Evolutionary conservation across 2,329 filamentous ascomycete species (phyloP).

Genomic region (Davidsoniella virescens): DNA sequence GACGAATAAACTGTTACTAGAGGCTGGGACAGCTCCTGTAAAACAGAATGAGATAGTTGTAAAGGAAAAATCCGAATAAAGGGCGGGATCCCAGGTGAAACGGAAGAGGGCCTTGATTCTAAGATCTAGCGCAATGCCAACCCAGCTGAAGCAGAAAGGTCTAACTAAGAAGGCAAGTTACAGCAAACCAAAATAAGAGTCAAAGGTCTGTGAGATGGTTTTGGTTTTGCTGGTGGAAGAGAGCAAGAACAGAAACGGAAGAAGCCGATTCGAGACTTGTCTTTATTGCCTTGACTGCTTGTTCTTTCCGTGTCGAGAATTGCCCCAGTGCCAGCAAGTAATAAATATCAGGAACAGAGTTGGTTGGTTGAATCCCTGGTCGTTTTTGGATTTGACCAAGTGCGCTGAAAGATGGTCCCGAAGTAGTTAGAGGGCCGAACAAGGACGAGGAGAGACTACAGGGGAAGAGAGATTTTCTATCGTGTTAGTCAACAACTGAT

Average conservation of each 20-base stretch:
- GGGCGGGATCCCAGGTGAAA: no score
- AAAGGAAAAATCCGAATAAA: no score
- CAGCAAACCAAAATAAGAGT: no score
- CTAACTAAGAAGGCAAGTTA: no score
- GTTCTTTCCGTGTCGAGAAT: no score
- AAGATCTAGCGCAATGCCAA: background rate
- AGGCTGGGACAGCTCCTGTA: no score
- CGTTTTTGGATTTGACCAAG: slow-evolving; percentile 4
- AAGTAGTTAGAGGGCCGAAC: slow-evolving; percentile 5
- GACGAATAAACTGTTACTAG: no score
- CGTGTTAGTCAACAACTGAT: no score
- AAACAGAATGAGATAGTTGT: no score
- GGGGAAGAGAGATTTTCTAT: background rate
- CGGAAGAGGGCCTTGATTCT: no score
- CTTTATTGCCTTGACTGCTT: background rate
- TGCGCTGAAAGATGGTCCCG: slow-evolving; percentile 5
- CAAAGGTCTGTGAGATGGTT: no score
- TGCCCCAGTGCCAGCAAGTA: no score
- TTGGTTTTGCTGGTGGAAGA: background rate
- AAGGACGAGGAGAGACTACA: background rate
- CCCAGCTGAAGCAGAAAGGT: background rate
- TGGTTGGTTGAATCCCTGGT: background rate
- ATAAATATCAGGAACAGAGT: background rate
- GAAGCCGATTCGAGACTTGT: background rate
- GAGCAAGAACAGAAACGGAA: background rate